A percentile compares a stretch with the other conserved stretches of the same genome.
Evolutionary conservation across 2,329 filamentous ascomycete genomes (phyloP).

Genomic region (Scedosporium boydii): DNA sequence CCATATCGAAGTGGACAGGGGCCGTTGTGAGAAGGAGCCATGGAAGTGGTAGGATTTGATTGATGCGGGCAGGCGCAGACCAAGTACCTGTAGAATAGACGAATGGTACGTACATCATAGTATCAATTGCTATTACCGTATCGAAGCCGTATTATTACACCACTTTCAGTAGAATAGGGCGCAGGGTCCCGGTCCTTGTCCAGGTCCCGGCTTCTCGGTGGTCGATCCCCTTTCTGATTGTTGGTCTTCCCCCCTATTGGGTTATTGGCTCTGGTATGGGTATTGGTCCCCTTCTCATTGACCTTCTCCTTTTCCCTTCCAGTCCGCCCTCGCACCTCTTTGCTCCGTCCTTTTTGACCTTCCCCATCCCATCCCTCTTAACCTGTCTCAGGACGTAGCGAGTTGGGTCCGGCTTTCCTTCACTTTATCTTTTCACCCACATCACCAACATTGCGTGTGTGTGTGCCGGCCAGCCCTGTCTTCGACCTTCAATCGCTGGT

Average conservation of each 20-base stretch:
- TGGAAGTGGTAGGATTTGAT: too few relatives aligned
- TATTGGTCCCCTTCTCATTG: neutral
- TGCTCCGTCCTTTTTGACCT: neutral
- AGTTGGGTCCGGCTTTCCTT: neutral
- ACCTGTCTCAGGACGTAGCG: neutral
- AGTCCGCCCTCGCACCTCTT: neutral
- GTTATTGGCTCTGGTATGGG: neutral
- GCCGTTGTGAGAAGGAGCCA: too few relatives aligned
- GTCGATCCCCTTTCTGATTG: conserved; percentile 4
- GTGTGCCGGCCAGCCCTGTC: too few relatives aligned
- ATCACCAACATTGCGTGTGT: too few relatives aligned
- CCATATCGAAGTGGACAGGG: too few relatives aligned
- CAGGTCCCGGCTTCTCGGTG: conserved; percentile 3
- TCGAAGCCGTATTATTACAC: conserved; percentile 1
- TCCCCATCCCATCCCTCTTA: neutral
- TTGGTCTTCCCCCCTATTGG: conserved; percentile 1
- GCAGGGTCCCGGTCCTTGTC: neutral
- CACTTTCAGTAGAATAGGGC: neutral
- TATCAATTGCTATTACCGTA: neutral
- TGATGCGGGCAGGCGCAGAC: too few relatives aligned
- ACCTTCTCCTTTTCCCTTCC: neutral
- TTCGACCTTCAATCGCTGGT: neutral
- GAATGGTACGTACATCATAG: too few relatives aligned
- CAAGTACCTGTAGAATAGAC: too few relatives aligned
- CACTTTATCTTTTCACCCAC: neutral